Evolutionary conservation across 2,329 filamentous ascomycete species (phyloP).

Genomic region (Neofusicoccum umdonicola): DNA sequence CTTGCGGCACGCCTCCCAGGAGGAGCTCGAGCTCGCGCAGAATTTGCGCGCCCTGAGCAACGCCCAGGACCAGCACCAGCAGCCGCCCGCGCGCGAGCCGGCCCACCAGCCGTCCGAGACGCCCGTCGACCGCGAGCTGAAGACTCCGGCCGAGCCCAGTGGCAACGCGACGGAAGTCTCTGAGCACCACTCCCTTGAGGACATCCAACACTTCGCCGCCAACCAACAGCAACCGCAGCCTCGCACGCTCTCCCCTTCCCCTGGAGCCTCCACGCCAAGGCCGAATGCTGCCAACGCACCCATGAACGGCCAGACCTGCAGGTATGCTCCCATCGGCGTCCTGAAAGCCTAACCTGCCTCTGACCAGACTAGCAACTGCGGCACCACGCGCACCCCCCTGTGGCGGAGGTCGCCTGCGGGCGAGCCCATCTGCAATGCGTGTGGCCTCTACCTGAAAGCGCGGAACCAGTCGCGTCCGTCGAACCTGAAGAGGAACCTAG

Average conservation of each 20-base stretch:
- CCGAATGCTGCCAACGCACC: conserved; percentile 32
- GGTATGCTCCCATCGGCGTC: conserved; percentile 48
- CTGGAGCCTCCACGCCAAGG: conserved; percentile 7
- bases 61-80: conserved; percentile 34
- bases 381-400: conserved; percentile 86
- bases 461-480: conserved; percentile 88
- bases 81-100: conserved; percentile 19
- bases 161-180: conserved; percentile 30
- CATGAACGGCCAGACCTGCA: conserved; percentile 67
- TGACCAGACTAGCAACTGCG: conserved; percentile 71
- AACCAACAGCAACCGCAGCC: conserved; percentile 18
- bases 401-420: conserved; percentile 93
- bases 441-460: conserved; percentile 90
- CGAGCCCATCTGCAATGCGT: conserved; percentile 96
- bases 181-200: conserved; percentile 41
- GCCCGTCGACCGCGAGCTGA: not conserved
- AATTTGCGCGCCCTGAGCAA: conserved; percentile 46
- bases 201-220: conserved; percentile 31
- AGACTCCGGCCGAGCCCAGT: conserved; percentile 9
- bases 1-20: conserved; percentile 45
- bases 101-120: conserved; percentile 18
- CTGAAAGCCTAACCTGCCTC: not conserved
- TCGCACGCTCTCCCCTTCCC: conserved; percentile 13
- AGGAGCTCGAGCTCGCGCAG: conserved; percentile 51
- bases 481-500: conserved; percentile 73